These are phyloP conservation scores for Rhodotorula sp. DNA, from an alignment of 1,284 basidiomycete species.

Conservation along the genomic window DNA sequence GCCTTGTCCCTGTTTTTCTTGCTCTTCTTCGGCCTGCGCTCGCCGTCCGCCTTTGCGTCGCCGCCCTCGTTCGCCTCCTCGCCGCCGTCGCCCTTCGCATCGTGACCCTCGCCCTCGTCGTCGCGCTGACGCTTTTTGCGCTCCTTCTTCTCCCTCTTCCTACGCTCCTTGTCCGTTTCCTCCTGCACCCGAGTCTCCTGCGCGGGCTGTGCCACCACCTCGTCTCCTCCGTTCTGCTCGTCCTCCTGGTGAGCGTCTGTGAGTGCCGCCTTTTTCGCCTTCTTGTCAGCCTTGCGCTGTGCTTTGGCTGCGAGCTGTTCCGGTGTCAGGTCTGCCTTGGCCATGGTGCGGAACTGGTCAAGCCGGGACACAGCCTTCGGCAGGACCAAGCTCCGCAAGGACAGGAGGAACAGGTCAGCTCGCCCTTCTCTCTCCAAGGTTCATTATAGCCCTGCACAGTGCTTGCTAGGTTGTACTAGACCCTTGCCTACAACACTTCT, in stretches of 20 bases:
- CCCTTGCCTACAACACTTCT: no score
- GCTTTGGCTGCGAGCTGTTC: conserved; percentile 19
- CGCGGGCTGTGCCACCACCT: neutral
- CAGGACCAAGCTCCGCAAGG: no score
- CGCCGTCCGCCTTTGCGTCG: conserved; percentile 26
- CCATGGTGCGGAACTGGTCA: neutral
- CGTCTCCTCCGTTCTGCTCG: neutral
- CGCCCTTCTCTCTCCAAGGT: no score
- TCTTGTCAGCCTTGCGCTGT: conserved; percentile 31
- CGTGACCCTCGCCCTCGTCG: conserved; percentile 19
- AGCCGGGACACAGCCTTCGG: neutral
- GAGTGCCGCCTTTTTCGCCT: conserved; percentile 31
- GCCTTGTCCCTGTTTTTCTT: conserved; percentile 49
- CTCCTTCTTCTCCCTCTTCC: conserved; percentile 89
- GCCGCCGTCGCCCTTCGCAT: conserved; percentile 45
- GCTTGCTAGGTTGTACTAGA: no score
- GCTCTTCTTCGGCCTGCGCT: conserved; percentile 38
- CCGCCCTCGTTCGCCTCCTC: conserved; percentile 29
- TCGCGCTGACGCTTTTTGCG: conserved; percentile 56
- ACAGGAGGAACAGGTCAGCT: neutral
- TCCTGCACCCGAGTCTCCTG: conserved; percentile 8
- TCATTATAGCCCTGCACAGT: no score
- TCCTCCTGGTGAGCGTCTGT: conserved; percentile 7
- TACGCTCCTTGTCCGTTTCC: conserved; percentile 54
- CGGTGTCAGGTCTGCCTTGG: conserved; percentile 20